Percentiles rank a stretch among this genome's conserved stretches.
Conservation (phyloP, 345 rosid species). For the Cochlearia excelsa region DNA sequence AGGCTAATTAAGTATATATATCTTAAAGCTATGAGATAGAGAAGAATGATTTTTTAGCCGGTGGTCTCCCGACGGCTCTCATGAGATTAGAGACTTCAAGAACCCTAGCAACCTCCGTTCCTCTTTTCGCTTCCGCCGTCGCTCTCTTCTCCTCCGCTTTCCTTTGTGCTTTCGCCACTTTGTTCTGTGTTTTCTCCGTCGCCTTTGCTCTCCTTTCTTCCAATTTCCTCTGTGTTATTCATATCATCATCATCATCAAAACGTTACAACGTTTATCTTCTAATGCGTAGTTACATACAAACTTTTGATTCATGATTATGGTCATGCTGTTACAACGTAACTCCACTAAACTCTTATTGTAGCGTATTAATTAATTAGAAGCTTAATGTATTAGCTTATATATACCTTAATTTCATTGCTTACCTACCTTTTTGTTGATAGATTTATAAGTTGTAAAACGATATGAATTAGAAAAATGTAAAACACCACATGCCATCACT, state of each 20-base stretch:
- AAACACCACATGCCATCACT: no score
- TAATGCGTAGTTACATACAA: no score
- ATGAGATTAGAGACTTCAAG: conserved; percentile 78
- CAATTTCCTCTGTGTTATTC: conserved; percentile 65
- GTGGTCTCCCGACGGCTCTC: conserved; percentile 91
- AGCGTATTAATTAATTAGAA: no score
- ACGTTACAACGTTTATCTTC: no score
- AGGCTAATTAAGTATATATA: neutral
- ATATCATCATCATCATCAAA: neutral
- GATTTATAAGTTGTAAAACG: no score
- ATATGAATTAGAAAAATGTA: no score
- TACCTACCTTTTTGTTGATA: no score
- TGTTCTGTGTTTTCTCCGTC: conserved; percentile 83
- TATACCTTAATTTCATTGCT: no score
- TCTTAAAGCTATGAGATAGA: conserved; percentile 28
- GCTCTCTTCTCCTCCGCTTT: conserved; percentile 94
- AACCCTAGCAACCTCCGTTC: conserved; percentile 70
- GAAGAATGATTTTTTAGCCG: conserved; percentile 80
- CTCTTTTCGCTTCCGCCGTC: conserved; percentile 75
- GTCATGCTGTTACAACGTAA: no score
- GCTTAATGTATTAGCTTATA: no score
- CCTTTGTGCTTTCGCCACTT: conserved; percentile 75
- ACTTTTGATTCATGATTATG: no score
- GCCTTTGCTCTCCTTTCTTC: conserved; percentile 91
- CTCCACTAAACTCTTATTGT: no score